Percentiles rank a stretch among this genome's conserved stretches.
Conservation (phyloP, 305 asterid species). For the Fraxinus dipetala region DNA sequence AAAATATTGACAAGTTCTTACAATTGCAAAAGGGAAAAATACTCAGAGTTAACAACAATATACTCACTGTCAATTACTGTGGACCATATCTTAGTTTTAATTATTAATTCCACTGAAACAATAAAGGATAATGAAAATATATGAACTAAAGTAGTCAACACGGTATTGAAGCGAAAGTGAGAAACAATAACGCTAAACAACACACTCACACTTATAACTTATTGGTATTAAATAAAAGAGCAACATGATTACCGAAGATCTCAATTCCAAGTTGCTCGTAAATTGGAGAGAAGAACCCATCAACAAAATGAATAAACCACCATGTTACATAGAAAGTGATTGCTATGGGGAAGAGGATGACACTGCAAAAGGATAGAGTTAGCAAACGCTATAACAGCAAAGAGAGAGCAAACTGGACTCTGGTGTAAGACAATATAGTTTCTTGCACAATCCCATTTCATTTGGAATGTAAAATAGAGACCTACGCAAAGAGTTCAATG, state of each 20-base stretch:
- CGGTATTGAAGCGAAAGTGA: background rate
- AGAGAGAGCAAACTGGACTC: background rate
- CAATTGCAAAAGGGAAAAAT: background rate
- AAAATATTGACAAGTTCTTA: background rate
- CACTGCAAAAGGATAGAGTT: constrained; percentile 19
- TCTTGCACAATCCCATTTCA: background rate
- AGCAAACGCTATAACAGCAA: background rate
- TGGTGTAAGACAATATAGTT: background rate
- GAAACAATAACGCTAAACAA: background rate
- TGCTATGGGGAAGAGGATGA: constrained; percentile 26
- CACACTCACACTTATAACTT: background rate
- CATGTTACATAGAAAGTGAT: constrained; percentile 25
- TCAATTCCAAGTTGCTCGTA: constrained; percentile 26
- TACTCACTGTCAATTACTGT: background rate
- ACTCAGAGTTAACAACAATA: background rate
- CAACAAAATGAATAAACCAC: constrained; percentile 30
- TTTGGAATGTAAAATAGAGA: background rate
- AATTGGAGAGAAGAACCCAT: constrained; percentile 24
- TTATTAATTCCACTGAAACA: background rate
- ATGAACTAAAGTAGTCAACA: background rate
- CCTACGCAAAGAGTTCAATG: background rate
- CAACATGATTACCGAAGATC: constrained; percentile 1
- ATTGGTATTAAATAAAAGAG: background rate
- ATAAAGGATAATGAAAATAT: background rate
- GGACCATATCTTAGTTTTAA: background rate